A percentile compares a stretch with the other conserved stretches of the same genome.
phyloP scores from a whole-genome alignment of 768 basidiomycete species.

The Candolleomyces efflorescens region DNA sequence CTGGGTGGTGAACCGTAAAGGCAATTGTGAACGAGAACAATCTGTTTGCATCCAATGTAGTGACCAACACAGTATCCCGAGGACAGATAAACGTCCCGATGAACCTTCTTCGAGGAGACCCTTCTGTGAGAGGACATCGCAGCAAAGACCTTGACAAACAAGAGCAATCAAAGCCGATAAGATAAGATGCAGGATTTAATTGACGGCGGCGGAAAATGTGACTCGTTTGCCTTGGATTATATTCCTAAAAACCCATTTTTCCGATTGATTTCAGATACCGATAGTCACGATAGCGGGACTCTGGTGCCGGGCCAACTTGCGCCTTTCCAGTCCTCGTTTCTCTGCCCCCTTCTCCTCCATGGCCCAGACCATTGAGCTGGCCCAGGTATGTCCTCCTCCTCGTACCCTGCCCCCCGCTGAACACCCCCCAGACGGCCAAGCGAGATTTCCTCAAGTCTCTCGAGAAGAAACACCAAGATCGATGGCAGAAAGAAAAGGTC shows the following conservation, averaged over 20 bases:
- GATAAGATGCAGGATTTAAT: neutral
- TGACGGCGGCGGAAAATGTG: neutral
- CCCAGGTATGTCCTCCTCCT: constrained; percentile 39
- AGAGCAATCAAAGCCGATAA: neutral
- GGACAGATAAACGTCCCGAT: no score
- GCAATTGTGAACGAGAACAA: no score
- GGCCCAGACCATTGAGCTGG: constrained; percentile 64
- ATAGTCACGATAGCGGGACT: constrained; percentile 11
- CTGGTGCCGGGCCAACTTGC: constrained; percentile 3
- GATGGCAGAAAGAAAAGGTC: constrained; percentile 71
- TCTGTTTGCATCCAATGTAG: no score
- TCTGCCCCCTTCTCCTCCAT: constrained; percentile 25
- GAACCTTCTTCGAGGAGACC: no score
- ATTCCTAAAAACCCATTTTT: neutral
- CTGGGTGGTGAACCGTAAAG: no score
- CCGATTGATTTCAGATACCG: constrained; percentile 14
- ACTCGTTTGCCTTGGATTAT: neutral
- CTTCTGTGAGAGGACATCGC: neutral
- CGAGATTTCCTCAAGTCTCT: constrained; percentile 81
- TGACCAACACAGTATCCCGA: no score
- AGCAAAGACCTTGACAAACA: neutral
- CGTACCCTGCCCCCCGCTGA: neutral
- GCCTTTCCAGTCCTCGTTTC: neutral
- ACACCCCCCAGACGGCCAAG: constrained; percentile 75
- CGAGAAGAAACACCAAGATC: constrained; percentile 80